phyloP scores from a whole-genome alignment of 305 asterid genomes.

The Ajuga reptans region DNA sequence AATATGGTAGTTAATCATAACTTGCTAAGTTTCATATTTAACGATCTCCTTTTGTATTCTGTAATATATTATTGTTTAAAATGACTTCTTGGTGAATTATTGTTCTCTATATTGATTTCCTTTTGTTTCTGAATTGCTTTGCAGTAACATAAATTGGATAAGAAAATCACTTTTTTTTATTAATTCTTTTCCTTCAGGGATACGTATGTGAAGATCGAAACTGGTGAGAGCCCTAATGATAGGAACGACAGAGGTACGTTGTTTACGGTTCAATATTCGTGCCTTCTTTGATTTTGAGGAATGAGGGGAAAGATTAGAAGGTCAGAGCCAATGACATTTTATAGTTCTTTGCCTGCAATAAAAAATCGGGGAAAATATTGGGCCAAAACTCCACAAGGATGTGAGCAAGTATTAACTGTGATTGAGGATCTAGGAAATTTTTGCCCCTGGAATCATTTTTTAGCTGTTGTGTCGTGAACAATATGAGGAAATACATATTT shows the following conservation, averaged over 20 bases:
- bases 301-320: background rate
- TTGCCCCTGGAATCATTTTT: background rate
- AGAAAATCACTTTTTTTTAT: background rate
- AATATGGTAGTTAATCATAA: slow-evolving; percentile 11
- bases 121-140: background rate
- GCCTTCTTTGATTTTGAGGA: background rate
- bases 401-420: background rate
- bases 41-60: background rate
- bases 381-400: background rate
- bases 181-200: slow-evolving; percentile 46
- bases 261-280: background rate
- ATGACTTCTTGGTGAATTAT: background rate
- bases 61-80: background rate
- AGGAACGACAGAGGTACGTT: slow-evolving; percentile 90
- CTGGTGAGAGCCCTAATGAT: slow-evolving; percentile 90
- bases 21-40: background rate
- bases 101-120: slow-evolving; percentile 2
- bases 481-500: background rate
- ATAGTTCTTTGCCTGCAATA: background rate
- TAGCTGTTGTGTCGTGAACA: background rate
- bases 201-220: slow-evolving; percentile 72
- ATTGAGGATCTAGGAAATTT: background rate
- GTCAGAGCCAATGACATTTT: background rate
- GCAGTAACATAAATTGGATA: background rate
- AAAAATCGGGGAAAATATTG: background rate